phyloP scores from a whole-genome alignment of 2,329 filamentous ascomycete genomes.

The Trichoderma sp. region DNA sequence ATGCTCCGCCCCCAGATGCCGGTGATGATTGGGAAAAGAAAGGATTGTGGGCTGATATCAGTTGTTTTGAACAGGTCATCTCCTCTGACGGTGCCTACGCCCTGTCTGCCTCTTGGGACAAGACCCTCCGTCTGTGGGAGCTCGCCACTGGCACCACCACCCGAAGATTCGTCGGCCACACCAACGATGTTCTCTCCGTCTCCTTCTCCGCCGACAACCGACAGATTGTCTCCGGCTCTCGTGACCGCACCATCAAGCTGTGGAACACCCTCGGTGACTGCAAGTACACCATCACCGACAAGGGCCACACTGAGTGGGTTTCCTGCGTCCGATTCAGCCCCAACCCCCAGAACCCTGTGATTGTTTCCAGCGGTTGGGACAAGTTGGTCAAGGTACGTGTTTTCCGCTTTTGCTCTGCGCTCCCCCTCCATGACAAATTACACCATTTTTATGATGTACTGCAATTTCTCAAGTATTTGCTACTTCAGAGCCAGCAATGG shows the following conservation, averaged over 20 bases:
- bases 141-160: constrained; percentile 96
- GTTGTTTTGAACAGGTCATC: constrained; percentile 68
- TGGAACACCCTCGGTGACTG: constrained; percentile 99
- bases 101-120: constrained; percentile 98
- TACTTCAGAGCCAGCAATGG: constrained; percentile 96
- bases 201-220: constrained; percentile 99
- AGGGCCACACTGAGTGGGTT: constrained; percentile 99
- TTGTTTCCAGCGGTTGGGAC: constrained; percentile 98
- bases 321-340: constrained; percentile 99
- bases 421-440: constrained; percentile 1
- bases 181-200: constrained; percentile 98
- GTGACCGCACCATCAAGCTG: constrained; percentile 98
- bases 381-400: constrained; percentile 98
- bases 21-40: background rate
- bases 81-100: constrained; percentile 99
- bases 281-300: constrained; percentile 99
- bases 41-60: constrained; percentile 25
- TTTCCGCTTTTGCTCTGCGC: constrained; percentile 9
- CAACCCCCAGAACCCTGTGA: constrained; percentile 99
- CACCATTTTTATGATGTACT: constrained; percentile 75
- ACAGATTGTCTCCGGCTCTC: constrained; percentile 98
- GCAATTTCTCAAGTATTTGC: constrained; percentile 94
- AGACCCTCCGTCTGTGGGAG: constrained; percentile 99
- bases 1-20: constrained; percentile 50
- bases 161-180: constrained; percentile 98